These are phyloP conservation scores for Pseudodiploospora longispora DNA, from an alignment of 2,329 filamentous ascomycete genomes.

Conservation along the genomic window DNA sequence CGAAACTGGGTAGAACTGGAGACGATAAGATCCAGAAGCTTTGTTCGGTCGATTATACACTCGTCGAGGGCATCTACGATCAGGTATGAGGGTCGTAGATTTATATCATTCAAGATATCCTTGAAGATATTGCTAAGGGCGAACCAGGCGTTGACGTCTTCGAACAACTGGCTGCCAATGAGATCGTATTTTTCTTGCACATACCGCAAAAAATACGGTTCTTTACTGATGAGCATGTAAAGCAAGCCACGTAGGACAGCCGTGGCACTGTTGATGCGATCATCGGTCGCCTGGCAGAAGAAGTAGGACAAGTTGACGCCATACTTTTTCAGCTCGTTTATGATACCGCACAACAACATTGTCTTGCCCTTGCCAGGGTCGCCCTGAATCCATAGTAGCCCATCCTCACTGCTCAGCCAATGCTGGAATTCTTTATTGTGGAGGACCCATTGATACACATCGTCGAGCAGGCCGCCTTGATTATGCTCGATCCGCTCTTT, in stretches of 20 bases:
- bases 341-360: constrained; percentile 31
- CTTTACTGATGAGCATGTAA: constrained; percentile 26
- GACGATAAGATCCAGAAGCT: constrained; percentile 29
- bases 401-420: constrained; percentile 7
- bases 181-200: constrained; percentile 25
- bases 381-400: constrained; percentile 27
- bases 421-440: constrained; percentile 15
- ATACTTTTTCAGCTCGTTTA: constrained; percentile 9
- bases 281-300: constrained; percentile 14
- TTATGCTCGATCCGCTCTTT: constrained; percentile 25
- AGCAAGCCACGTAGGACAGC: constrained; percentile 36
- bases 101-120: constrained; percentile 29
- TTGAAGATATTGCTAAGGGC: constrained; percentile 28
- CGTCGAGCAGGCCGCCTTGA: constrained; percentile 25
- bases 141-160: constrained; percentile 28
- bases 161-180: constrained; percentile 27
- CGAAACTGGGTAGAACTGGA: background rate
- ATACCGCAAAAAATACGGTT: constrained; percentile 24
- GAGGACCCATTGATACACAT: constrained; percentile 27
- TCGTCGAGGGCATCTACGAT: constrained; percentile 42
- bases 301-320: constrained; percentile 8
- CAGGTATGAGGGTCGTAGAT: constrained; percentile 20
- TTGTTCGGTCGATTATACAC: constrained; percentile 16
- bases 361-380: constrained; percentile 36
- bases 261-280: constrained; percentile 27